A percentile compares a stretch with the other conserved stretches of the same genome.
phyloP scores from a whole-genome alignment of 1,139 yeast genomes.

The Suhomyces bribrorum region DNA sequence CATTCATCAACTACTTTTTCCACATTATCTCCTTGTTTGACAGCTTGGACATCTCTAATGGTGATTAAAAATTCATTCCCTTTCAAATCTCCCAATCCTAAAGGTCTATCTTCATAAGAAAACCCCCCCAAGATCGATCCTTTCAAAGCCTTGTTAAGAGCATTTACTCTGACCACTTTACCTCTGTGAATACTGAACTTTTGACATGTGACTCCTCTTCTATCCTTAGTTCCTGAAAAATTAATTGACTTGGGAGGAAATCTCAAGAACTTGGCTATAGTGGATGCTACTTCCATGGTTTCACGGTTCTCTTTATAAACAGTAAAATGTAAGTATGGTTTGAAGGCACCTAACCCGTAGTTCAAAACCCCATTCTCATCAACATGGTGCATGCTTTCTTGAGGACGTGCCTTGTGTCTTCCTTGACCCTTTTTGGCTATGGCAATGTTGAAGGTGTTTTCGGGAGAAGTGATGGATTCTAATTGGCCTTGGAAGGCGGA shows the following conservation, averaged over 20 bases:
- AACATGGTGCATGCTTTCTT: slow-evolving; percentile 52
- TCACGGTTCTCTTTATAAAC: slow-evolving; percentile 94
- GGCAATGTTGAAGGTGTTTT: slow-evolving; percentile 63
- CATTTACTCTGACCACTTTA: slow-evolving; percentile 74
- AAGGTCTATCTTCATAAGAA: slow-evolving; percentile 59
- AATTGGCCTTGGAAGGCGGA: slow-evolving; percentile 71
- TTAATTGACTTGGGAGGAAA: slow-evolving; percentile 68
- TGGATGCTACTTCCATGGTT: slow-evolving; percentile 90
- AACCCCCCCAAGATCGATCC: slow-evolving; percentile 80
- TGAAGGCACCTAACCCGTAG: slow-evolving; percentile 67
- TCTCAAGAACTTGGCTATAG: slow-evolving; percentile 70
- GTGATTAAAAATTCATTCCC: slow-evolving; percentile 91
- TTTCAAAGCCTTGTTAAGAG: slow-evolving; percentile 71
- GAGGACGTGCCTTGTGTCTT: slow-evolving; percentile 23
- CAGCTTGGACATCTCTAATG: slow-evolving; percentile 63
- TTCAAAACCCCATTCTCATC: slow-evolving; percentile 49
- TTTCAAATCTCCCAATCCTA: slow-evolving; percentile 75
- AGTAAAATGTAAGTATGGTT: slow-evolving; percentile 72
- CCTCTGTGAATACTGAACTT: slow-evolving; percentile 70
- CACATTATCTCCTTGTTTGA: slow-evolving; percentile 31
- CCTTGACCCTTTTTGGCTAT: slow-evolving; percentile 39
- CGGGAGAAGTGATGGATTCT: slow-evolving; percentile 75
- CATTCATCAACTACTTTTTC: slow-evolving; percentile 51
- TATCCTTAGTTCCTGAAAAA: slow-evolving; percentile 95
- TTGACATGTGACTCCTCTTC: slow-evolving; percentile 95